Percentiles rank a stretch among this genome's conserved stretches.
Conservation (phyloP, 768 basidiomycete genomes). For the Tulasnella sp. region DNA sequence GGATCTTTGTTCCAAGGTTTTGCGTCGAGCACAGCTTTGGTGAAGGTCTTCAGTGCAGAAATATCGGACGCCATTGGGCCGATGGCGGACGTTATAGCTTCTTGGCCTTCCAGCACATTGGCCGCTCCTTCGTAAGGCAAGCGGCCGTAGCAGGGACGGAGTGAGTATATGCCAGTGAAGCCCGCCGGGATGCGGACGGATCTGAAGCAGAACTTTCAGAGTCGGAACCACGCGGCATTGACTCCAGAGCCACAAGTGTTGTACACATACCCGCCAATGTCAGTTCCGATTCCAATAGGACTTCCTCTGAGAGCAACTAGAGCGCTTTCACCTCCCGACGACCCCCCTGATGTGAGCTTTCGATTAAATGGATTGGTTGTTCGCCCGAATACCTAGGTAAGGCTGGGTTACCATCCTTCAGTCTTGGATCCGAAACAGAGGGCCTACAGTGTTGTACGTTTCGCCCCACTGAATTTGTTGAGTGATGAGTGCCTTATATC, state of each 20-base stretch:
- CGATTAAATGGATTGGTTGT: slow-evolving; percentile 78
- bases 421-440: neutral
- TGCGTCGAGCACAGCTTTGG: slow-evolving; percentile 60
- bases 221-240: too few relatives aligned
- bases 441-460: slow-evolving; percentile 65
- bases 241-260: neutral
- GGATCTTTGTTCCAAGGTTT: slow-evolving; percentile 74
- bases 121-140: slow-evolving; percentile 69
- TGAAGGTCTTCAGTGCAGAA: slow-evolving; percentile 65
- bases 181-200: slow-evolving; percentile 72
- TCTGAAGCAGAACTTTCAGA: slow-evolving; percentile 45
- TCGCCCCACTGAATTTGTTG: slow-evolving; percentile 64
- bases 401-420: neutral
- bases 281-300: slow-evolving; percentile 71
- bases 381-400: slow-evolving; percentile 59
- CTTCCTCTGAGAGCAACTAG: slow-evolving; percentile 61
- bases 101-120: slow-evolving; percentile 71
- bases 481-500: slow-evolving; percentile 23
- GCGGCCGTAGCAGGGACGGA: slow-evolving; percentile 70
- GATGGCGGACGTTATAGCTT: slow-evolving; percentile 69
- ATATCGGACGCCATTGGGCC: slow-evolving; percentile 70
- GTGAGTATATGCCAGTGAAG: slow-evolving; percentile 70
- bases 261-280: slow-evolving; percentile 48
- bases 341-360: slow-evolving; percentile 72
- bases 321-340: slow-evolving; percentile 85